Base-by-base conservation (phyloP, 2,329 filamentous ascomycete species). In the Curvularia eragrostidis region DNA sequence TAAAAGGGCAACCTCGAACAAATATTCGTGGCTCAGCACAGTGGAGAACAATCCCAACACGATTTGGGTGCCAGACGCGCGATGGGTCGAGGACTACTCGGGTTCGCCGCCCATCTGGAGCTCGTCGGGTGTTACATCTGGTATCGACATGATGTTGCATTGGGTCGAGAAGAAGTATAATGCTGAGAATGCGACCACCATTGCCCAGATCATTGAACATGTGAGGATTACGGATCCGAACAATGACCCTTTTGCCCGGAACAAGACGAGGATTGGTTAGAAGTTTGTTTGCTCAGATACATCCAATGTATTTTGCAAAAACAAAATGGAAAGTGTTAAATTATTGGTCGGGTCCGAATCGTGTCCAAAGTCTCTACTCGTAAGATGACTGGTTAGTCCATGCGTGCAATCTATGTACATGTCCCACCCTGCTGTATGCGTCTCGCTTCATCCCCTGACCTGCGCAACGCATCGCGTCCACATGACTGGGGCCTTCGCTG, bases 41-140 rank as follows among this genome's bases (percentile, higher is more conserved):
- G 1, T 72, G 72, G 1, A 74, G 79, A 75, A 80, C 52, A 80
- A 83, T 0, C 79, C 81, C 0, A 77, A 81, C 3, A 84, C 87
- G 0, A 76, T 82, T 1, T 91, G 88, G 87, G 79, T 87, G 18
- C 75, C 79, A 1, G 77, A 78, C n/a, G 88, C 88, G 23, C 80
- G 88, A 43, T 90, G 85, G 83, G 83, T 89, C 0, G 77, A 80
- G 1, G 87, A 90, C 71, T 86, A 84, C 15, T 87, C 88, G 47
- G 59, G 54, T 3, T 48, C 38, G 10, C 64, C 62, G 8, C 68
- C 61, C 3, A 77, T 89, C 5, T 90, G 87, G 86, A 85, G 83
- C 12, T 84, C 84, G 0, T 87, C 85, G 0, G 87, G 88, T 0
- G 81, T 89, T 3, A 83, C 81, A 41, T 85, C 87, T 2, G 86